These are phyloP conservation scores for Sporobolomyces pararoseus DNA, from an alignment of 768 basidiomycete species.

Conservation along the genomic window DNA sequence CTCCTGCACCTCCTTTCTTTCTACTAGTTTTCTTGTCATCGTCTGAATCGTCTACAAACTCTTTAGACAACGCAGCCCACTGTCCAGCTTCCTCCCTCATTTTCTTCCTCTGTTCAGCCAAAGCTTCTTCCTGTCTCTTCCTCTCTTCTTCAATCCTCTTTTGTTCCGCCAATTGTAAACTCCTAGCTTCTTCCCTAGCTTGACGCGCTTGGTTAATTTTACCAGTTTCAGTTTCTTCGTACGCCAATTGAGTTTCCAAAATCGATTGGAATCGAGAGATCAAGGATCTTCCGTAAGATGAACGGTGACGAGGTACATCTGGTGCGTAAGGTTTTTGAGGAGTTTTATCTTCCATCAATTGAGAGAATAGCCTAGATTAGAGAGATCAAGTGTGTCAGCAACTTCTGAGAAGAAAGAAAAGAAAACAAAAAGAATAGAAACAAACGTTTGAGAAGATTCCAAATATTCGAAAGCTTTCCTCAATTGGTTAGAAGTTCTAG, in stretches of 20 bases:
- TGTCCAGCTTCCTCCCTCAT: slow-evolving; percentile 66
- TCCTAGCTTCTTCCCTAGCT: slow-evolving; percentile 73
- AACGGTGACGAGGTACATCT: slow-evolving; percentile 82
- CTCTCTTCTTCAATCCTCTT: slow-evolving; percentile 57
- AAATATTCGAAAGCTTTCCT: slow-evolving; percentile 74
- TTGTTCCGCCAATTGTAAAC: slow-evolving; percentile 60
- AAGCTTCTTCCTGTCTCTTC: slow-evolving; percentile 65
- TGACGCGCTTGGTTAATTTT: slow-evolving; percentile 72
- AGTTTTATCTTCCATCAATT: slow-evolving; percentile 70
- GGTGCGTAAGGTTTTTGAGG: slow-evolving; percentile 71
- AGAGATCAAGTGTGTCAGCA: background rate
- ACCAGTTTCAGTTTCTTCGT: slow-evolving; percentile 44
- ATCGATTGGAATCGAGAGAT: slow-evolving; percentile 73
- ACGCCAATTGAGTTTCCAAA: slow-evolving; percentile 41
- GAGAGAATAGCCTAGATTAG: slow-evolving; percentile 68
- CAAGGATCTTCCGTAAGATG: slow-evolving; percentile 84
- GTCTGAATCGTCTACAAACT: slow-evolving; percentile 67
- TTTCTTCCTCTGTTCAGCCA: slow-evolving; percentile 72
- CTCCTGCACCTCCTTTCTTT: slow-evolving; percentile 57
- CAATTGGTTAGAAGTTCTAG: slow-evolving; percentile 76
- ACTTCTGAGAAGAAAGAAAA: background rate
- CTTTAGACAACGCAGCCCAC: slow-evolving; percentile 66
- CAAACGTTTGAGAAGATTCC: slow-evolving; percentile 77
- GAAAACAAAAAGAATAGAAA: background rate
- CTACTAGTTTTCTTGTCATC: slow-evolving; percentile 54